A percentile compares a stretch with the other conserved stretches of the same genome.
Evolutionary conservation across 768 basidiomycete genomes (phyloP).

Genomic region (Termitomyces bulborhizus): DNA sequence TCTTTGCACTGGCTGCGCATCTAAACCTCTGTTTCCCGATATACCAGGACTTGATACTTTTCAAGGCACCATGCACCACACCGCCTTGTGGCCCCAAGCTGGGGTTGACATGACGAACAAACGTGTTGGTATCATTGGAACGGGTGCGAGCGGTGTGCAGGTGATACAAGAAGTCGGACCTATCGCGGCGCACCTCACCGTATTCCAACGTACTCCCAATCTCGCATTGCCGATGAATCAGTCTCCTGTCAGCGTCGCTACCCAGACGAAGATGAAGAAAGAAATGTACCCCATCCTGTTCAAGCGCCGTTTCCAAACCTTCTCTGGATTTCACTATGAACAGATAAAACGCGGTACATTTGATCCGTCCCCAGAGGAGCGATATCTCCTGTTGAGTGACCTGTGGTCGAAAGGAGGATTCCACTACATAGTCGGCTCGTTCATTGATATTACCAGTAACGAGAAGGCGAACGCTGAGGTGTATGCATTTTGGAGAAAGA

Average conservation of each 20-base stretch:
- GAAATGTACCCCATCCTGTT: neutral
- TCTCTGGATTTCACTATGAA: conserved; percentile 11
- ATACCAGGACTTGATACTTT: neutral
- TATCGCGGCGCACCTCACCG: conserved; percentile 15
- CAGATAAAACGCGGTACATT: conserved; percentile 4
- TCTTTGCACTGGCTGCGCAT: conserved; percentile 16
- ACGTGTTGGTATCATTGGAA: conserved; percentile 17
- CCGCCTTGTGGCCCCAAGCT: conserved; percentile 11
- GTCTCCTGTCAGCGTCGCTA: conserved; percentile 6
- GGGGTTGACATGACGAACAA: conserved; percentile 12
- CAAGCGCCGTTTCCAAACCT: conserved; percentile 12
- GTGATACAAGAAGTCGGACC: conserved; percentile 18
- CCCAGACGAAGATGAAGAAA: neutral
- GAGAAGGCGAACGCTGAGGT: conserved; percentile 14
- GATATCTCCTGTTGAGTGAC: conserved; percentile 14
- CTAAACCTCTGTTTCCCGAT: neutral
- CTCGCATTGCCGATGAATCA: conserved; percentile 18
- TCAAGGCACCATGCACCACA: conserved; percentile 16
- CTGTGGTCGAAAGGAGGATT: conserved; percentile 6
- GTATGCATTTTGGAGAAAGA: conserved; percentile 9
- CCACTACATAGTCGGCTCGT: conserved; percentile 14
- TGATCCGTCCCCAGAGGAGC: conserved; percentile 15
- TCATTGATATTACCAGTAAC: conserved; percentile 11
- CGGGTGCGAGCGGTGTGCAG: conserved; percentile 3
- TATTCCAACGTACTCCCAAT: conserved; percentile 7